Base-by-base conservation (phyloP, 2,329 filamentous ascomycete species). In the Aspergillus calidoustus region DNA sequence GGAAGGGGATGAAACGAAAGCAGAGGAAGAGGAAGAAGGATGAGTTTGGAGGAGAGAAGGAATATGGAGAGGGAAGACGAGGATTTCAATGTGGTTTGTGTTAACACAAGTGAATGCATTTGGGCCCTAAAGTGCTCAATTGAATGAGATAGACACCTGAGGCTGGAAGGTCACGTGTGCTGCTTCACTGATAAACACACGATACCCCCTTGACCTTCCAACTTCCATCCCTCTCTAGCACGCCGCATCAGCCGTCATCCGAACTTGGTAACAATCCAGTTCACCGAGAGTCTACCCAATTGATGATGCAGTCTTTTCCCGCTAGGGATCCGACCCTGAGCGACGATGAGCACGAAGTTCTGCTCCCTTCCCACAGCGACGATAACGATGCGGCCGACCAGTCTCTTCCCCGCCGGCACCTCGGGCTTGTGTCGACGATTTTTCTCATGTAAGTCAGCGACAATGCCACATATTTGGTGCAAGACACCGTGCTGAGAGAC, bases 361-460 rank as follows among this genome's bases (percentile, higher is more conserved):
- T 61, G 13, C 34, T 61, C 11, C 44, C 60, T 9, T 23, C 38
- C 3, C 47, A 56, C 19, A 3, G 13, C 6, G 31, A 54, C 4
- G 51, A 17, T 19, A 31, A 38, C 31, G 44, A 50, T 9, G 3
- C 17, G 2, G 38, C 41, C 19, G 19, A 30, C 15, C 28, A 22
- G 17, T 6, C 31, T 34, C 44, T 34, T 19, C 60, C 47, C 31
- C 60, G 54, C 15, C 60, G 60, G 19, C 60, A 61, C 46, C 43
- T 61, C 2, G 60, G 60, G 28, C 54, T 61, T 1, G 11, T 54
- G 9, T 61, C 54, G 15, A 58, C 60, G 4, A 61, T 47, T 13
- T 61, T 61, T 17, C 34, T 61, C 15, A 61, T 61, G 60, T 61
- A 58, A 50, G 50, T 6, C 17, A 19, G 0, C 13, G n/a, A 11